Evolutionary conservation across 345 rosid species (phyloP).

Genomic region (Salix brachista): DNA sequence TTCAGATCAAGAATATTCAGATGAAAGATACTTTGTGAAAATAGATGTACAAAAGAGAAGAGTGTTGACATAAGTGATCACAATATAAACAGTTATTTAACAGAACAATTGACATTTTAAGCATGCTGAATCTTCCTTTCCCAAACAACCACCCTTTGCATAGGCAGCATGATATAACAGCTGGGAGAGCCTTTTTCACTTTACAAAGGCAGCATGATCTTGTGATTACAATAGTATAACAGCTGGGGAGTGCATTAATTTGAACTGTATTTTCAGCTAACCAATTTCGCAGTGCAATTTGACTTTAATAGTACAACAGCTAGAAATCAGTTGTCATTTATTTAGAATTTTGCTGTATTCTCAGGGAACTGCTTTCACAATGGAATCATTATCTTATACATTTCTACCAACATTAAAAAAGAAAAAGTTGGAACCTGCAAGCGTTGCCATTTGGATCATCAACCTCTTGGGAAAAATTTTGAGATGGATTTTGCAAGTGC

Average conservation of each 20-base stretch:
- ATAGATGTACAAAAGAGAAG: background rate
- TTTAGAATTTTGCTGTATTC: background rate
- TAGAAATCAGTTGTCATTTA: background rate
- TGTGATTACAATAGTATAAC: too few species aligned
- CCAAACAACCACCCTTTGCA: background rate
- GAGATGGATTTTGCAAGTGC: background rate
- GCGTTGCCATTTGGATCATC: background rate
- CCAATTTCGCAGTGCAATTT: background rate
- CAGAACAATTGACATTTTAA: background rate
- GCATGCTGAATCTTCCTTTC: background rate
- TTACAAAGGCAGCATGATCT: too few species aligned
- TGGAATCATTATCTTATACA: background rate
- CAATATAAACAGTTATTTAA: background rate
- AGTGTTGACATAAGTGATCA: background rate
- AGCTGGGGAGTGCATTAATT: background rate
- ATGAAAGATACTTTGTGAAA: background rate
- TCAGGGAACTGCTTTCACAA: background rate
- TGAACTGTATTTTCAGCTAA: background rate
- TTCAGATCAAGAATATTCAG: background rate
- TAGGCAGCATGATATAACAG: background rate
- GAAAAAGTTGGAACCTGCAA: too few species aligned
- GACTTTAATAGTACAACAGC: background rate
- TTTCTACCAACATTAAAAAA: background rate
- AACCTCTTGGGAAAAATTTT: background rate
- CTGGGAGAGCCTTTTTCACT: background rate